A percentile compares a stretch with the other conserved stretches of the same genome.
These are phyloP conservation scores for Endocladia muricata DNA, from an alignment of 31 red algal species.

Conservation along the genomic window DNA sequence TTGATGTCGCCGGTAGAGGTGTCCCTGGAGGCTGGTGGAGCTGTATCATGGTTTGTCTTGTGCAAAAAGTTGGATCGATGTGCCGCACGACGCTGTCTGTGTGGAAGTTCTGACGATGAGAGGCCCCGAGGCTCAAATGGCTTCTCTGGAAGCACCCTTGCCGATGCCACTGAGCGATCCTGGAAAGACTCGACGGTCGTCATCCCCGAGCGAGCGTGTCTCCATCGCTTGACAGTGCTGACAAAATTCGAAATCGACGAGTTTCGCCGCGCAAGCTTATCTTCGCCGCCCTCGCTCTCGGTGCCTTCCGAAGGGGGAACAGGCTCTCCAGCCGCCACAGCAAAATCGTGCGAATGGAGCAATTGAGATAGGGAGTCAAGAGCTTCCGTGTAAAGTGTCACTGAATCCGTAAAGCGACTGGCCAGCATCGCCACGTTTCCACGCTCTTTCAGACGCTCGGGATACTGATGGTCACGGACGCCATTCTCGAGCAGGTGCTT, in stretches of 20 bases:
- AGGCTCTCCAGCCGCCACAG: background rate
- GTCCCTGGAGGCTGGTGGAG: too few species aligned
- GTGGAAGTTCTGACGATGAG: slow-evolving; percentile 2
- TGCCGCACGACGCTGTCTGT: background rate
- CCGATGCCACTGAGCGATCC: too few species aligned
- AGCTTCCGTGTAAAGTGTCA: slow-evolving; percentile 48
- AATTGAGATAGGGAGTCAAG: slow-evolving; percentile 41
- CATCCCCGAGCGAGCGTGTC: background rate
- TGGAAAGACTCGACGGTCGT: too few species aligned
- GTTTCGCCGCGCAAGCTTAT: slow-evolving; percentile 12
- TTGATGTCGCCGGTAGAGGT: too few species aligned
- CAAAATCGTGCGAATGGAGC: background rate
- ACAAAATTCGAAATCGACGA: slow-evolving; percentile 32
- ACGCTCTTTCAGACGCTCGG: slow-evolving; percentile 51
- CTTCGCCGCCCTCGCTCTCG: background rate
- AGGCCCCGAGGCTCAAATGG: too few species aligned
- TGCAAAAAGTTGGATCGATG: too few species aligned
- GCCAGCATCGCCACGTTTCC: slow-evolving; percentile 73
- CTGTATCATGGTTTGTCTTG: too few species aligned
- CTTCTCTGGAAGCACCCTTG: too few species aligned
- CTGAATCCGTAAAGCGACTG: slow-evolving; percentile 58
- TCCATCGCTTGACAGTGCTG: slow-evolving; percentile 25
- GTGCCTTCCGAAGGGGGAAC: background rate
- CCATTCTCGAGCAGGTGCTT: slow-evolving; percentile 34
- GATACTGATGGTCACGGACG: slow-evolving; percentile 7